Evolutionary conservation across 352 stramenopile species (phyloP).

Genomic region (Plasmopara viticola): DNA sequence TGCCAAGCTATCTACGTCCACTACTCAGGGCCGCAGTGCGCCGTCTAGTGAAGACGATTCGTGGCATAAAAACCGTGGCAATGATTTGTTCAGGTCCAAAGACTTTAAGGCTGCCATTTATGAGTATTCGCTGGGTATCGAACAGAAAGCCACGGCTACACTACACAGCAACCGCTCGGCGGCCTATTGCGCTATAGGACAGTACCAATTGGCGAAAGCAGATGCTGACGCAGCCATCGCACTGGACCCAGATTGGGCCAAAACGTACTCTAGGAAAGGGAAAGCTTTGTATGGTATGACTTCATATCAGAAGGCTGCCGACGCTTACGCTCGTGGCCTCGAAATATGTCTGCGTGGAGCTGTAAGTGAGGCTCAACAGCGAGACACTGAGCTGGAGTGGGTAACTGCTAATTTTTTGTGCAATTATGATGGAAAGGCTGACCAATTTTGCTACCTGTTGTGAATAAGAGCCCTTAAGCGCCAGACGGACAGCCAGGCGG

Average conservation of each 20-base stretch:
- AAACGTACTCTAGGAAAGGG: conserved; percentile 71
- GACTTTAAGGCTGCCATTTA: conserved; percentile 44
- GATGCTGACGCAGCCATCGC: conserved; percentile 59
- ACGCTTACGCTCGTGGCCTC: conserved; percentile 66
- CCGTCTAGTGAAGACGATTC: conserved; percentile 60
- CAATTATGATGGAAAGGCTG: neutral
- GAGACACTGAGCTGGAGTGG: conserved; percentile 68
- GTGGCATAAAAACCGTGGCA: conserved; percentile 56
- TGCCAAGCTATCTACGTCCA: conserved; percentile 51
- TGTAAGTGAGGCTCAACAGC: conserved; percentile 51
- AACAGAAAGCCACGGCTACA: conserved; percentile 44
- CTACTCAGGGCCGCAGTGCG: conserved; percentile 51
- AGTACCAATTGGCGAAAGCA: conserved; percentile 38
- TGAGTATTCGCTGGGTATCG: conserved; percentile 66
- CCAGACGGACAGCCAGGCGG: conserved; percentile 62
- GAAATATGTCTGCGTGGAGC: conserved; percentile 69
- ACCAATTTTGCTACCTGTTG: conserved; percentile 1
- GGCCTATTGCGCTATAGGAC: conserved; percentile 54
- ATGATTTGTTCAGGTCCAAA: conserved; percentile 54
- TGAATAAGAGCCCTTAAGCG: conserved; percentile 46
- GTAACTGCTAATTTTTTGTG: conserved; percentile 7
- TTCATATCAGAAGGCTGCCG: conserved; percentile 57
- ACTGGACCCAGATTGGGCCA: conserved; percentile 62
- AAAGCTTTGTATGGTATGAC: conserved; percentile 70
- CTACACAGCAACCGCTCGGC: conserved; percentile 78